A percentile compares a stretch with the other conserved stretches of the same genome.
phyloP scores from a whole-genome alignment of 2,329 filamentous ascomycete genomes.

The Neoascochyta sp. region DNA sequence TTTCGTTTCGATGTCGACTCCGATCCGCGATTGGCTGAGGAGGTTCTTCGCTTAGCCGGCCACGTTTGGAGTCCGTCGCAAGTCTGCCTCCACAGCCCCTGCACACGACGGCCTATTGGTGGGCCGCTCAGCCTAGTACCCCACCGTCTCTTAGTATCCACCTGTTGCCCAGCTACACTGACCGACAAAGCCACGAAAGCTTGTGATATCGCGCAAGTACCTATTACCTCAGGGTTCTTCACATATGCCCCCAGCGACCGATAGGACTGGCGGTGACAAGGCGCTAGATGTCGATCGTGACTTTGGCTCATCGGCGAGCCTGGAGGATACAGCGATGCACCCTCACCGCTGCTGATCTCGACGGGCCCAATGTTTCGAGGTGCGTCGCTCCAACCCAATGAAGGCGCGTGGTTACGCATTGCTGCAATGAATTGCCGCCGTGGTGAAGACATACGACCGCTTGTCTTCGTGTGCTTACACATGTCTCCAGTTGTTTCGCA shows the following conservation, averaged over 20 bases:
- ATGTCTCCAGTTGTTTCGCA: no score
- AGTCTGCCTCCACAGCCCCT: constrained; percentile 14
- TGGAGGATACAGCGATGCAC: constrained; percentile 2
- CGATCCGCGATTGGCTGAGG: constrained; percentile 23
- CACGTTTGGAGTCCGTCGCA: constrained; percentile 30
- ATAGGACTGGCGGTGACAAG: constrained; percentile 14
- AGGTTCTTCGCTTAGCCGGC: constrained; percentile 24
- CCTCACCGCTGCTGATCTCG: constrained; percentile 1
- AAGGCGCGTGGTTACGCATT: no score
- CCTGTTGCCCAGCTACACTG: constrained; percentile 12
- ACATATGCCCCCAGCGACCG: constrained; percentile 9
- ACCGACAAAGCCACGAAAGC: constrained; percentile 15
- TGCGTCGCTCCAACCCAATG: background rate
- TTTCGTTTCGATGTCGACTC: constrained; percentile 25
- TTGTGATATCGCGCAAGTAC: constrained; percentile 11
- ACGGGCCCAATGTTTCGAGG: constrained; percentile 6
- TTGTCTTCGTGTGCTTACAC: no score
- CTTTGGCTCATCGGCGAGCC: background rate
- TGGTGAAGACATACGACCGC: no score
- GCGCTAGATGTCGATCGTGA: constrained; percentile 6
- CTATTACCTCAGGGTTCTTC: constrained; percentile 11
- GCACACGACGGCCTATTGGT: constrained; percentile 26
- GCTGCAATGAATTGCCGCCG: no score
- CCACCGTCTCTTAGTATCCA: constrained; percentile 9
- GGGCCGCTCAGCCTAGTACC: constrained; percentile 11